These are phyloP conservation scores for Corymbia calophylla DNA, from an alignment of 441 rosid species.

Conservation along the genomic window DNA sequence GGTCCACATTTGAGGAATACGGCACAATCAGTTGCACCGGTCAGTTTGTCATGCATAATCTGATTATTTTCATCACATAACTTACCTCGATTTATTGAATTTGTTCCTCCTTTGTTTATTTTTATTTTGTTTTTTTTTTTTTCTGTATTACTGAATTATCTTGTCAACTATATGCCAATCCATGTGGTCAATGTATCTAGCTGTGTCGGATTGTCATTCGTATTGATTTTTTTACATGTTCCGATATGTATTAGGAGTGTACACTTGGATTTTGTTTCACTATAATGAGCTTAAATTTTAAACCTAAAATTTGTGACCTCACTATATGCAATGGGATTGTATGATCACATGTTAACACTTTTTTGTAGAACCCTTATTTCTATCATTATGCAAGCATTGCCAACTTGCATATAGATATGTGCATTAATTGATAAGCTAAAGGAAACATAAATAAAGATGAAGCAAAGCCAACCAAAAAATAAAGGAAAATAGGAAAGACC, in stretches of 20 bases:
- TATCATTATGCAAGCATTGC: neutral
- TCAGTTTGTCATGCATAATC: slow-evolving; percentile 16
- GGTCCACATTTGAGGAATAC: slow-evolving; percentile 47
- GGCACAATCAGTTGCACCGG: slow-evolving; percentile 65
- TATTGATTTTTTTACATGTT: neutral
- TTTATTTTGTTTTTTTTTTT: neutral
- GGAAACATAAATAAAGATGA: neutral
- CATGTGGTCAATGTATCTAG: neutral
- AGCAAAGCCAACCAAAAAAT: neutral
- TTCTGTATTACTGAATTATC: neutral
- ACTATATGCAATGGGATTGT: neutral
- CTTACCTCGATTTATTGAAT: neutral
- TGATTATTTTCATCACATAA: neutral
- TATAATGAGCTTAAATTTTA: neutral
- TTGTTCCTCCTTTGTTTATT: neutral
- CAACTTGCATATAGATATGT: neutral
- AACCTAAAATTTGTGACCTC: neutral
- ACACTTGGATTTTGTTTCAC: neutral
- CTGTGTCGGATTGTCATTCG: neutral
- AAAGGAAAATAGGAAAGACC: neutral
- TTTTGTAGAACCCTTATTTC: neutral
- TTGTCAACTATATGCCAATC: neutral
- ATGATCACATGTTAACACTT: neutral
- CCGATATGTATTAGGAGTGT: neutral
- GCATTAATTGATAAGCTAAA: neutral